Evolutionary conservation across 306 rosid genomes (phyloP).

Genomic region (Cucumis hystrix): DNA sequence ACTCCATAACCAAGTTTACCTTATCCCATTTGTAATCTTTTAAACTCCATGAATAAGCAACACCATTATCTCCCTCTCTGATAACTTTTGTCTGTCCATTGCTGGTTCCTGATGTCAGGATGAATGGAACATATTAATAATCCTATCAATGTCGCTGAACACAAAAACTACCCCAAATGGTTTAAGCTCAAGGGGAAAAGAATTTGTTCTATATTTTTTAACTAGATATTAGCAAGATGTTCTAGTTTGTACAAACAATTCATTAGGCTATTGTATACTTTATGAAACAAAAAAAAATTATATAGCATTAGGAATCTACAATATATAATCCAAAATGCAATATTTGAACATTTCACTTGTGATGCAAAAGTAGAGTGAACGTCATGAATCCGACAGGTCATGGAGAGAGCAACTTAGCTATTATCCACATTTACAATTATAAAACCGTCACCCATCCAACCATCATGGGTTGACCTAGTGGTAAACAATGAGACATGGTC

Average conservation of each 20-base stretch:
- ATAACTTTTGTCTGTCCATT: slow-evolving; percentile 88
- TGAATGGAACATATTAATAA: slow-evolving; percentile 4
- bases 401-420: neutral
- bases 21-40: slow-evolving; percentile 83
- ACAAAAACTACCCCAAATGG: neutral
- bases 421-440: neutral
- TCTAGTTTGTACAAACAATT: neutral
- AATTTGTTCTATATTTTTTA: neutral
- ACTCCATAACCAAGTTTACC: slow-evolving; percentile 16
- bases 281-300: neutral
- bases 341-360: neutral
- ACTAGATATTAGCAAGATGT: neutral
- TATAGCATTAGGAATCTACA: neutral
- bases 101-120: slow-evolving; percentile 60
- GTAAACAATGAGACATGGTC: no score
- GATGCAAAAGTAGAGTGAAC: neutral
- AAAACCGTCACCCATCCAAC: no score
- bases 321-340: neutral
- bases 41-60: slow-evolving; percentile 87
- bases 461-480: no score
- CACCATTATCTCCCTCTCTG: slow-evolving; percentile 97
- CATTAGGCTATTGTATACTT: neutral
- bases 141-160: neutral
- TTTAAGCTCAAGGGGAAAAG: neutral
- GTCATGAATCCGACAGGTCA: neutral